phyloP scores from a whole-genome alignment of 1,284 basidiomycete genomes.

The Cutaneotrichosporon sp. region DNA sequence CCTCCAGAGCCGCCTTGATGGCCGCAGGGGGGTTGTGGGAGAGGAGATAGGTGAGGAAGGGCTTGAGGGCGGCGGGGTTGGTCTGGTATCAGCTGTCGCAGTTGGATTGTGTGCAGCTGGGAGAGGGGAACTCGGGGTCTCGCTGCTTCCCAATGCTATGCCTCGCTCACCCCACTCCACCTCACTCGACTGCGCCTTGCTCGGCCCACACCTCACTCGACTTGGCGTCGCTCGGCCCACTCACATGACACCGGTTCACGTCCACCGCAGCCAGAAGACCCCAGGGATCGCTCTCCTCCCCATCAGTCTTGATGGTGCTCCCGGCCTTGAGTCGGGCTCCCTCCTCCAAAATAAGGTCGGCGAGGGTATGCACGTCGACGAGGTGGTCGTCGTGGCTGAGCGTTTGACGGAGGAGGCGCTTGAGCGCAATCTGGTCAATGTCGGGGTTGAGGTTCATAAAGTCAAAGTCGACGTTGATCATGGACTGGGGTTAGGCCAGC shows the following conservation, averaged over 20 bases:
- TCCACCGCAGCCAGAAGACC: conserved; percentile 79
- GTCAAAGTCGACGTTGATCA: conserved; percentile 85
- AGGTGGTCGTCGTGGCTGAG: conserved; percentile 75
- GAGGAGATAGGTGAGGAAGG: conserved; percentile 68
- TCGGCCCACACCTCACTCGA: not conserved
- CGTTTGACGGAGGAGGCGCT: conserved; percentile 74
- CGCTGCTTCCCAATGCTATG: no score
- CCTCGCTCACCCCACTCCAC: no score
- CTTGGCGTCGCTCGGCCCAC: conserved; percentile 23
- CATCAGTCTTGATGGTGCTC: conserved; percentile 89
- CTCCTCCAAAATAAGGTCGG: conserved; percentile 67
- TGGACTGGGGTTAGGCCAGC: conserved; percentile 51
- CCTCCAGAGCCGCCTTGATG: conserved; percentile 34
- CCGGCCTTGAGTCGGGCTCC: conserved; percentile 60
- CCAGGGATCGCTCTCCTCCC: conserved; percentile 81
- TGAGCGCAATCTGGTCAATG: conserved; percentile 81
- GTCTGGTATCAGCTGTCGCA: conserved; percentile 55
- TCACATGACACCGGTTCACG: conserved; percentile 70
- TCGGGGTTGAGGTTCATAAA: conserved; percentile 81
- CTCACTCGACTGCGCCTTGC: no score
- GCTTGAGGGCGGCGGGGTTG: conserved; percentile 67
- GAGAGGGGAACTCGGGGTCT: not conserved
- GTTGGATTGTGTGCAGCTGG: not conserved
- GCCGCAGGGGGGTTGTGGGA: conserved; percentile 55
- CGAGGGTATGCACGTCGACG: conserved; percentile 68